Base-by-base conservation (phyloP, 108 stramenopile genomes). In the Cyclotella atomus region DNA sequence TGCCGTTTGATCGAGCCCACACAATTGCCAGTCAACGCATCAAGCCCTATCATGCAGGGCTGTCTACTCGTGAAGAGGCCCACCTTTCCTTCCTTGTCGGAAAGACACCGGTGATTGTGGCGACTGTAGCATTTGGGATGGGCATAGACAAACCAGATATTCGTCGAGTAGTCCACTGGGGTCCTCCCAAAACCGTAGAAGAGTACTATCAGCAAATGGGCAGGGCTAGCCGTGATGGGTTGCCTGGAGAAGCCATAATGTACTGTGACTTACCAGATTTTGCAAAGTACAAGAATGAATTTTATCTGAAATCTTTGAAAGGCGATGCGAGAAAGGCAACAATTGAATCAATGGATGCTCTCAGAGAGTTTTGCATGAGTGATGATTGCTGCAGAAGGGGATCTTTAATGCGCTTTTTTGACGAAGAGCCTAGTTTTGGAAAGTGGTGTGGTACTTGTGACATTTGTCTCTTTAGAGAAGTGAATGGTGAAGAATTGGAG, bases 111-210 rank as follows among this genome's bases (percentile, higher is more conserved):
- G 85, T 97, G 20, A 90, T 99, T 49, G 96, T 97, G 16, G 98
- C 97, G 0, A 99, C 99, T 1, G 86, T 93, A 0, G 99, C 97
- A 4, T 99, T 98, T 74, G 99, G 99, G 12, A 96, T 99, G 96
- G 99, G 99, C 3, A 98, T 99, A 71, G 98, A 98, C 77, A 88
- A 88, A 85, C 76, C 92, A 17, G 84, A 92, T 59, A 88, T 91
- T 62, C 82, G 97, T 20, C 77, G 84, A 15, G 97, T 99, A 47
- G 68, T 98, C 36, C 97, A 98, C 77, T 94, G 74, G 70, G 88
- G 92, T 2, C 65, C 96, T 33, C 93, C 96, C 34, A 94, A 93
- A 56, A 93, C 96, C 1, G 77, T 99, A 20, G 99, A 98, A 76
- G 95, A 91, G 63, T 98, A 96, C 71, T 92, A 95, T 64, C 99